A percentile compares a stretch with the other conserved stretches of the same genome.
Conservation (phyloP, 495 filamentous ascomycete species). For the Baudoinia panamericana region DNA sequence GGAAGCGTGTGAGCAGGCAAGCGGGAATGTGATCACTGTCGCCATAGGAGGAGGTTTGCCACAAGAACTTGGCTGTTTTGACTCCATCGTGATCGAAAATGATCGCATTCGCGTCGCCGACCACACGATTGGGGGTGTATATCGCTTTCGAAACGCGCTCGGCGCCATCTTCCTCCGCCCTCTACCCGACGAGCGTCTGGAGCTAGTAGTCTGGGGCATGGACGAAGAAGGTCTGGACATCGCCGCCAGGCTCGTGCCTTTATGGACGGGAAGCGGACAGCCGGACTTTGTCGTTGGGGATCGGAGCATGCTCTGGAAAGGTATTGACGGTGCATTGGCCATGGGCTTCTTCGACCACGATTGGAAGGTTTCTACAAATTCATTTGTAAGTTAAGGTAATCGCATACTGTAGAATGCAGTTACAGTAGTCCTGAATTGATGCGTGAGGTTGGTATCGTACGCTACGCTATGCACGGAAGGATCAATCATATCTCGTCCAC, state of each 20-base stretch:
- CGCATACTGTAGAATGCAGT: too few species aligned
- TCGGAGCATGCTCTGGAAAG: conserved; percentile 36
- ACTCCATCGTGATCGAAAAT: conserved; percentile 1
- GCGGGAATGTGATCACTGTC: conserved; percentile 27
- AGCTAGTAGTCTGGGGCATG: conserved; percentile 44
- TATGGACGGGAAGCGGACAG: conserved; percentile 45
- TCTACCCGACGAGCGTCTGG: conserved; percentile 33
- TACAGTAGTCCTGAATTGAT: too few species aligned
- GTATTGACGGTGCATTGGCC: conserved; percentile 40
- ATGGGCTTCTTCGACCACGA: conserved; percentile 43
- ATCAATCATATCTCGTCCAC: conserved; percentile 37
- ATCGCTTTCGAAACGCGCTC: conserved; percentile 22
- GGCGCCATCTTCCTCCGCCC: conserved; percentile 40
- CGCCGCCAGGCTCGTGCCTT: conserved; percentile 44
- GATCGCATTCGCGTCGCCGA: conserved; percentile 7
- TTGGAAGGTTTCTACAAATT: conserved; percentile 39
- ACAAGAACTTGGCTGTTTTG: background rate
- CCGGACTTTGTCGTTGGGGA: conserved; percentile 43
- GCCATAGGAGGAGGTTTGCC: conserved; percentile 18
- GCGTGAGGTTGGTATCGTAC: too few species aligned
- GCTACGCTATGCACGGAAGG: conserved; percentile 6
- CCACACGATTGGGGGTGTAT: too few species aligned
- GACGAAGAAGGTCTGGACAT: conserved; percentile 35
- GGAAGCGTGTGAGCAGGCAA: background rate
- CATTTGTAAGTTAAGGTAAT: conserved; percentile 19